phyloP scores from a whole-genome alignment of 2,329 filamentous ascomycete species.

The Exophiala dermatitidis region DNA sequence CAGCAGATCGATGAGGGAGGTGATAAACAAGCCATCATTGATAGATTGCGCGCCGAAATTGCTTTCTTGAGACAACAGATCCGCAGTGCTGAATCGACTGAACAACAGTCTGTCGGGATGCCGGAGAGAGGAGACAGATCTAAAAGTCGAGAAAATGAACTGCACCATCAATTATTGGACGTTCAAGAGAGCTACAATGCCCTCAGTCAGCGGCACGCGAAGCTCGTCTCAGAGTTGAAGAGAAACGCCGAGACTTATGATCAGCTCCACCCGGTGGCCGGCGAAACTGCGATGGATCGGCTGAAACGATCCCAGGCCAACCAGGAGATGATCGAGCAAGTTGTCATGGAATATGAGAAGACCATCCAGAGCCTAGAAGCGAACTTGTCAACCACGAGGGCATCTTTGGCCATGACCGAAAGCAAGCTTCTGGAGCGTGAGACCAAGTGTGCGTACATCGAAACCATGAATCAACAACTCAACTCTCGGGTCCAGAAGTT shows the following conservation, averaged over 20 bases:
- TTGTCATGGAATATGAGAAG: slow-evolving; percentile 96
- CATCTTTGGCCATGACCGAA: slow-evolving; percentile 75
- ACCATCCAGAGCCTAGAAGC: slow-evolving; percentile 91
- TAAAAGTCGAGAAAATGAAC: slow-evolving; percentile 76
- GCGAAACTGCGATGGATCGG: slow-evolving; percentile 75
- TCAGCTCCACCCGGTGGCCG: slow-evolving; percentile 54
- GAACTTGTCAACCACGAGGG: slow-evolving; percentile 79
- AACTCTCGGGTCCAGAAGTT: slow-evolving; percentile 87
- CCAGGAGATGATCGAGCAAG: slow-evolving; percentile 88
- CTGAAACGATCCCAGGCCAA: slow-evolving; percentile 94
- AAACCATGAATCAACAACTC: slow-evolving; percentile 85
- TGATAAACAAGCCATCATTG: slow-evolving; percentile 90
- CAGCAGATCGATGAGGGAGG: slow-evolving; percentile 82
- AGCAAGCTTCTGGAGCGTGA: slow-evolving; percentile 85
- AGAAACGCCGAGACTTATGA: slow-evolving; percentile 62
- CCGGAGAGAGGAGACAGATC: slow-evolving; percentile 69
- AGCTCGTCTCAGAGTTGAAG: slow-evolving; percentile 86
- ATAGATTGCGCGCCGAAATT: slow-evolving; percentile 87
- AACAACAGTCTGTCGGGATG: slow-evolving; percentile 48
- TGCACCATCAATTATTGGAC: slow-evolving; percentile 90
- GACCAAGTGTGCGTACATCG: slow-evolving; percentile 84
- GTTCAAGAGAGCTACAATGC: slow-evolving; percentile 90
- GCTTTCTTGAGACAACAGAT: slow-evolving; percentile 91
- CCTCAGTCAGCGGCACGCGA: slow-evolving; percentile 87
- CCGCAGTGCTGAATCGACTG: slow-evolving; percentile 66